Percentiles rank a stretch among this genome's conserved stretches.
phyloP scores from a whole-genome alignment of 805 yeast genomes.

The Jamesozyma spencerorum region DNA sequence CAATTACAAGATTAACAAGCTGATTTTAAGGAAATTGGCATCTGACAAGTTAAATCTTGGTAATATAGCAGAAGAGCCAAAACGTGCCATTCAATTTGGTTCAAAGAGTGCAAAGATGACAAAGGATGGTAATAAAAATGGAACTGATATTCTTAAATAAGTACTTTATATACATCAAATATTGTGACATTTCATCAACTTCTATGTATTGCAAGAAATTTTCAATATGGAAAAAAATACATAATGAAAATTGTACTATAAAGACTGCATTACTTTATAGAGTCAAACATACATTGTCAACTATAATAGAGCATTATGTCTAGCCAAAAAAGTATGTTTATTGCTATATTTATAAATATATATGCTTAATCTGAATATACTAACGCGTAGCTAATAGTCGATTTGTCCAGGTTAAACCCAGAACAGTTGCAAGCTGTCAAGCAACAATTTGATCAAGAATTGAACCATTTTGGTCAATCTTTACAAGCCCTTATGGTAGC shows the following conservation, averaged over 20 bases:
- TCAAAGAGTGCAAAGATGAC: constrained; percentile 89
- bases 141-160: constrained; percentile 46
- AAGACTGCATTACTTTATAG: too few species aligned
- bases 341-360: neutral
- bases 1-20: constrained; percentile 41
- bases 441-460: constrained; percentile 72
- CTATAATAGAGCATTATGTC: too few species aligned
- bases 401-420: constrained; percentile 61
- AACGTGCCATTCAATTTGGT: constrained; percentile 95
- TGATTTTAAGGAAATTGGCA: constrained; percentile 57
- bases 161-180: too few species aligned
- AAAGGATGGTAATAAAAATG: constrained; percentile 67
- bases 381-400: constrained; percentile 35
- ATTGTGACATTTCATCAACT: too few species aligned
- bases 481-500: constrained; percentile 78
- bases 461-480: constrained; percentile 78
- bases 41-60: constrained; percentile 34
- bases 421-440: constrained; percentile 81
- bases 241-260: too few species aligned
- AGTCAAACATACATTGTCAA: too few species aligned
- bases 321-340: neutral
- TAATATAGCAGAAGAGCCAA: constrained; percentile 63
- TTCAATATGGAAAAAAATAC: too few species aligned
- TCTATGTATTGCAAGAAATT: too few species aligned
- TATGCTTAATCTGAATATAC: too few species aligned